These are phyloP conservation scores for Colletotrichum magnum DNA, from an alignment of 2,329 filamentous ascomycete species.

Conservation along the genomic window DNA sequence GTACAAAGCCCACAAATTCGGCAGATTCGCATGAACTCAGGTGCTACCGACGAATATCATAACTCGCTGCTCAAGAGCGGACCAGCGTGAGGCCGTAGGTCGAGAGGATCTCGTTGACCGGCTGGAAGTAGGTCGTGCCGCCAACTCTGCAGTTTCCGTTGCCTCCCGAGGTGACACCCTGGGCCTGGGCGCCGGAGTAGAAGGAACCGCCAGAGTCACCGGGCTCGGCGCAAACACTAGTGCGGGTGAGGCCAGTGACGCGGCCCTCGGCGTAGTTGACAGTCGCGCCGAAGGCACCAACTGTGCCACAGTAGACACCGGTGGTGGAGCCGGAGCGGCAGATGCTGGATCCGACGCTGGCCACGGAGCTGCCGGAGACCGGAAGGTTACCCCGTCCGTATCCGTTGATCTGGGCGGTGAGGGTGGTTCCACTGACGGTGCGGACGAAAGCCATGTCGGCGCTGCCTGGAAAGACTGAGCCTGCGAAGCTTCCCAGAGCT, in stretches of 20 bases:
- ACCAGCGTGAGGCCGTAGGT: constrained; percentile 52
- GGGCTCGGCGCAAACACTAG: constrained; percentile 57
- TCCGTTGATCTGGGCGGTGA: constrained; percentile 51
- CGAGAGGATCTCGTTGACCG: constrained; percentile 57
- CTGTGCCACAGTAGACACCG: constrained; percentile 55
- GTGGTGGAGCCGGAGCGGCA: constrained; percentile 59
- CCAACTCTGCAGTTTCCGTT: constrained; percentile 54
- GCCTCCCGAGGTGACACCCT: constrained; percentile 59
- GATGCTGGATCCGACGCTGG: constrained; percentile 52
- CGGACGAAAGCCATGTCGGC: constrained; percentile 56
- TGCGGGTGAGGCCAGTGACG: constrained; percentile 57
- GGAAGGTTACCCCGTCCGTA: constrained; percentile 51
- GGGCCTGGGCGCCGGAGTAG: constrained; percentile 57
- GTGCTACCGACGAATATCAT: not conserved
- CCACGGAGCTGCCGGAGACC: constrained; percentile 55
- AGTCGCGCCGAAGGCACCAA: constrained; percentile 52
- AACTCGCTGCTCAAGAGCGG: constrained; percentile 38
- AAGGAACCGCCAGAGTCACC: constrained; percentile 58
- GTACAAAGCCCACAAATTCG: not conserved
- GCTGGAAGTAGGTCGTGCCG: constrained; percentile 58
- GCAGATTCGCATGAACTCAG: constrained; percentile 6
- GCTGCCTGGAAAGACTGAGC: constrained; percentile 55
- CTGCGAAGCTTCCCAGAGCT: constrained; percentile 53
- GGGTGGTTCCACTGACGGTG: constrained; percentile 51
- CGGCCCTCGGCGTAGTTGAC: constrained; percentile 56